Base-by-base conservation (phyloP, 768 basidiomycete species). In the Imleria badia region DNA sequence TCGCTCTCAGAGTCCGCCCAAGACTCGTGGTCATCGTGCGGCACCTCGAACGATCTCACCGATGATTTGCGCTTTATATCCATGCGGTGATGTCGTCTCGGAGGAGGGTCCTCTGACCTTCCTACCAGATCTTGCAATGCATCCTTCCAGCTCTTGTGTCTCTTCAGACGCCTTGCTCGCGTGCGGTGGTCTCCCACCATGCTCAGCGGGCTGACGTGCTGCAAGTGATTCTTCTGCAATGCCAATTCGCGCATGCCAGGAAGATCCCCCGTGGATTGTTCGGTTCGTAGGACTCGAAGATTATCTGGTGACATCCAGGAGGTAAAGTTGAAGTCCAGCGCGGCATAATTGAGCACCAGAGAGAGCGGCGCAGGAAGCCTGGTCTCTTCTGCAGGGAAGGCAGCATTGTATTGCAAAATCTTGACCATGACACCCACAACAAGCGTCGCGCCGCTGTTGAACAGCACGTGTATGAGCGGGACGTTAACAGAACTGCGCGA, bases 311-410 rank as follows among this genome's bases (percentile, higher is more conserved):
- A 81, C 92, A 94, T 94, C 96, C 96, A 98, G 20, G 94, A 96
- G 0, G 93, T 94, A 65, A 96, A 98, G 70, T 98, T 98, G 76
- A 99, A 98, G 70, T 98, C 95, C 42, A 98, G 80, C 23, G 89
- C 90, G 1, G 95, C 84, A 71, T 98, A 99, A 60, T 85, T 92
- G 50, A 96, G 81, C 29, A 97, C 85, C 54, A 98, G 77, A 2
- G 90, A 89, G 36, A 87, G 73, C 2, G 97, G 97, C 17, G 81
- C 76, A 2, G 86, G 89, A 31, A 96, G 76, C 20, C 68, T 75
- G 15, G 70, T 73, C 57, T 71, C 56, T 43, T 64, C 60, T 39
- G 60, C 56, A 13, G 71, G 60, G 6, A 71, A 51, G 7, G 49
- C 35, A 29, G 72, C 67, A 57, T 69, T 82, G 55, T 73, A 77